phyloP scores from a whole-genome alignment of 371 early-diverging fungal genomes.

The Umbelopsis sp. region DNA sequence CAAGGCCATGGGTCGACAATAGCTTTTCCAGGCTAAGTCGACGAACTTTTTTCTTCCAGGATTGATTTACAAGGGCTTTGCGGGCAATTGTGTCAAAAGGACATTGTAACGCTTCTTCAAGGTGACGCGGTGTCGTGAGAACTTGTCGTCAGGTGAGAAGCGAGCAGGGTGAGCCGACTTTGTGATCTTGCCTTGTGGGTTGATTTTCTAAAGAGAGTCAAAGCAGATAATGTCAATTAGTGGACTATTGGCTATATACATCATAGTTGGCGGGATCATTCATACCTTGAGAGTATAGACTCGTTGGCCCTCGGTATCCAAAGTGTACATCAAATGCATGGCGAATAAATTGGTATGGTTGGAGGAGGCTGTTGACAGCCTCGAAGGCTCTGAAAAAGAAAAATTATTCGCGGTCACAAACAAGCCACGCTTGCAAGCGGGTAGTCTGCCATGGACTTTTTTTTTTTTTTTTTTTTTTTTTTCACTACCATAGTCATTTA shows the following conservation, averaged over 20 bases:
- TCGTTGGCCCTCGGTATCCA: conserved; percentile 84
- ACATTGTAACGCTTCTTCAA: conserved; percentile 94
- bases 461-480: conserved; percentile 13
- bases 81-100: conserved; percentile 77
- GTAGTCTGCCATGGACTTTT: not conserved
- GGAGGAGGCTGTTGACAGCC: not conserved
- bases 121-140: conserved; percentile 96
- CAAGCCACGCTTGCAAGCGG: not conserved
- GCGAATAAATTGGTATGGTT: conserved; percentile 25
- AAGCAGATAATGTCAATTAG: conserved; percentile 18
- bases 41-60: not conserved
- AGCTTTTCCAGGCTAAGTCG: not conserved
- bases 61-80: conserved; percentile 39
- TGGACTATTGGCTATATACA: too few species aligned
- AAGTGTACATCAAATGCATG: conserved; percentile 97
- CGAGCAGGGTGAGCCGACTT: conserved; percentile 97
- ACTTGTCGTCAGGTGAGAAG: conserved; percentile 99
- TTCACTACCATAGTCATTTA: not conserved
- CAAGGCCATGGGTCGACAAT: not conserved
- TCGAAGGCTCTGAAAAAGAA: conserved; percentile 4
- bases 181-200: conserved; percentile 80
- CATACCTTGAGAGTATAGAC: conserved; percentile 96
- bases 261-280: not conserved
- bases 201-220: conserved; percentile 69
- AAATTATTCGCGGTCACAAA: conserved; percentile 15